These are phyloP conservation scores for Nemania sp. DNA, from an alignment of 2,329 filamentous ascomycete species.

Conservation along the genomic window DNA sequence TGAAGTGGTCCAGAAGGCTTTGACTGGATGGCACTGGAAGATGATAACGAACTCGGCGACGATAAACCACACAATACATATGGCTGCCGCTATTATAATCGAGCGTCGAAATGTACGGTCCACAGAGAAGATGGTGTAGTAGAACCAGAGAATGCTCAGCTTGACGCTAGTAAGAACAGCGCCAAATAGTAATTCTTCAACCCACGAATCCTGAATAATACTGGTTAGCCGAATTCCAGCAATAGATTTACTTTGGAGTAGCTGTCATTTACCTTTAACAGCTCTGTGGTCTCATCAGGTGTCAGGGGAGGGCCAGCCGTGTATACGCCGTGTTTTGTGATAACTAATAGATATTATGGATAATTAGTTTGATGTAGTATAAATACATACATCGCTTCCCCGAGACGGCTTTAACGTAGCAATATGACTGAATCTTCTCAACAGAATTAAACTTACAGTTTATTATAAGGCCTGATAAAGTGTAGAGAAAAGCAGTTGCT, in stretches of 20 bases:
- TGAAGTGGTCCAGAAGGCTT: neutral
- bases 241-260: neutral
- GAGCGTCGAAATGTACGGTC: neutral
- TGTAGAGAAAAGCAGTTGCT: neutral
- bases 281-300: too few species aligned
- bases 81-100: neutral
- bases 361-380: too few species aligned
- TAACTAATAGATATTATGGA: too few species aligned
- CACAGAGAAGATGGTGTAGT: neutral
- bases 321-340: too few species aligned
- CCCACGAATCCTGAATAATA: neutral
- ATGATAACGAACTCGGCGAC: neutral
- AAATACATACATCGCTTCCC: neutral
- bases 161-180: neutral
- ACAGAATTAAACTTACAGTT: neutral
- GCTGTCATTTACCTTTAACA: too few species aligned
- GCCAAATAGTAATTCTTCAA: neutral
- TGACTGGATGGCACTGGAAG: conserved; percentile 3
- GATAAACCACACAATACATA: conserved; percentile 4
- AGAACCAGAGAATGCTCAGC: conserved; percentile 10
- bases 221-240: neutral
- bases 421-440: neutral
- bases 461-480: neutral
- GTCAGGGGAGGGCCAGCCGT: too few species aligned
- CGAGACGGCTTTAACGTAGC: neutral